A percentile compares a stretch with the other conserved stretches of the same genome.
These are phyloP conservation scores for Hypoxylon sp. DNA, from an alignment of 2,329 filamentous ascomycete species.

Conservation along the genomic window DNA sequence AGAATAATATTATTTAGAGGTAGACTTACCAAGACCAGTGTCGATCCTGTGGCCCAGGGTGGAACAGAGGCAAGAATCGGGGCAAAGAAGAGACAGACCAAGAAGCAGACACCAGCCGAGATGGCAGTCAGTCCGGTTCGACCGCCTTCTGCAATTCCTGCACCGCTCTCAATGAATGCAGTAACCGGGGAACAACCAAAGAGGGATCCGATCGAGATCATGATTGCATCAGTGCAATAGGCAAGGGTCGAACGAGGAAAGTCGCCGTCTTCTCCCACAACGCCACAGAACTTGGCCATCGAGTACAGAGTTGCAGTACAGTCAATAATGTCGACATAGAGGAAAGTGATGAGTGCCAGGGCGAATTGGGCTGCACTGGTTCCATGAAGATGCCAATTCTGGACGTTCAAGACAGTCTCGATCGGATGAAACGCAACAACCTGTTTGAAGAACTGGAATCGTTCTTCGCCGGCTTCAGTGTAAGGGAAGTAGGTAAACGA, in stretches of 20 bases:
- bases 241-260: conserved; percentile 88
- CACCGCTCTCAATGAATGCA: conserved; percentile 80
- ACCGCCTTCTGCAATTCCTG: conserved; percentile 81
- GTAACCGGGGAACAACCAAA: conserved; percentile 79
- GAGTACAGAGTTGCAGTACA: conserved; percentile 82
- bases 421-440: conserved; percentile 80
- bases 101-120: conserved; percentile 75
- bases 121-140: conserved; percentile 80
- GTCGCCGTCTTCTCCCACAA: conserved; percentile 77
- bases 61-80: conserved; percentile 83
- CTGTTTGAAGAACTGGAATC: conserved; percentile 79
- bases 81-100: conserved; percentile 79
- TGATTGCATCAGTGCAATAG: conserved; percentile 77
- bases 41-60: conserved; percentile 82
- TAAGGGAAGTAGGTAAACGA: conserved; percentile 80
- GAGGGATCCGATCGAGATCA: conserved; percentile 77
- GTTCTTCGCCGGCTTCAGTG: conserved; percentile 70
- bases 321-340: conserved; percentile 85
- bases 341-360: conserved; percentile 79
- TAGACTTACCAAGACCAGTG: conserved; percentile 71
- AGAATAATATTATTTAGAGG: not conserved
- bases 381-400: conserved; percentile 73
- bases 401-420: conserved; percentile 69
- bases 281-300: conserved; percentile 81
- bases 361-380: conserved; percentile 71